These are phyloP conservation scores for Xylaria sp. DNA, from an alignment of 2,329 filamentous ascomycete genomes.

Conservation along the genomic window DNA sequence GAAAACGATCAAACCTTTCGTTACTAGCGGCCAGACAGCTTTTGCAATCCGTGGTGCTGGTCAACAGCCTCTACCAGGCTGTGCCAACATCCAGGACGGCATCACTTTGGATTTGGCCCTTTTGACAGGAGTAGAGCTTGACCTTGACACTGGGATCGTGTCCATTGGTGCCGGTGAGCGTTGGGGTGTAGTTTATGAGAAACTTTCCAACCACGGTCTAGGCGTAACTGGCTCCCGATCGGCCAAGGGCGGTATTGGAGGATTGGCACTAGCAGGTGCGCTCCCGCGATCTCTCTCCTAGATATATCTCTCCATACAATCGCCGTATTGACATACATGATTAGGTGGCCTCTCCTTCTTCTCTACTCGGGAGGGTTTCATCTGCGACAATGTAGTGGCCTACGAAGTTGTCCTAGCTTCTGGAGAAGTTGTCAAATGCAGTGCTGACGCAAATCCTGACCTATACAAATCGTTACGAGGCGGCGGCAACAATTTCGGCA, in stretches of 20 bases:
- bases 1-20: not conserved
- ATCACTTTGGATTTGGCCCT: constrained; percentile 24
- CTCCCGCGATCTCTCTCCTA: no score
- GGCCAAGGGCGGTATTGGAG: constrained; percentile 31
- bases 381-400: constrained; percentile 29
- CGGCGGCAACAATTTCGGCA: constrained; percentile 30
- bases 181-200: constrained; percentile 35
- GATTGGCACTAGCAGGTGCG: constrained; percentile 28
- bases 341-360: constrained; percentile 36
- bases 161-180: constrained; percentile 28
- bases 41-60: not conserved
- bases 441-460: not conserved
- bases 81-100: constrained; percentile 3
- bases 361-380: constrained; percentile 27
- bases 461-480: constrained; percentile 13
- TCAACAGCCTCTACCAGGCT: not conserved
- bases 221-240: constrained; percentile 19
- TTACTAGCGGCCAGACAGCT: not conserved
- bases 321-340: not conserved
- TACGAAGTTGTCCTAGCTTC: constrained; percentile 25
- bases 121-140: not conserved
- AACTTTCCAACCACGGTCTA: constrained; percentile 1
- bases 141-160: not conserved
- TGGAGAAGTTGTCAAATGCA: constrained; percentile 21
- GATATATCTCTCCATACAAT: not conserved